Conservation (phyloP, 2,329 filamentous ascomycete species). For the Paracamarosporium sp. region DNA sequence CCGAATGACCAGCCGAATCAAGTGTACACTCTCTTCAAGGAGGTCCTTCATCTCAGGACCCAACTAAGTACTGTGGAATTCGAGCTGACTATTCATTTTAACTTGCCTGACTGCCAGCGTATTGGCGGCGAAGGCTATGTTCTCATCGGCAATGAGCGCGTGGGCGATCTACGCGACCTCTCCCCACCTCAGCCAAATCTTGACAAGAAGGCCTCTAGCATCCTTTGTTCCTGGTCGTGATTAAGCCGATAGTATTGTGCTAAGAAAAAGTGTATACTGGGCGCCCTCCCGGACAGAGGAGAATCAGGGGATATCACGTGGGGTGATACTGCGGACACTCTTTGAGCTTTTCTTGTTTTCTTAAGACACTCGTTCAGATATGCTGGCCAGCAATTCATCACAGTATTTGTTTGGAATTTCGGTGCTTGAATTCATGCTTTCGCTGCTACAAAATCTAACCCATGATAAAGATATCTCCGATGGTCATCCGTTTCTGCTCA, state of each 20-base stretch:
- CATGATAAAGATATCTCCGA: too few species aligned
- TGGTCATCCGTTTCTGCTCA: too few species aligned
- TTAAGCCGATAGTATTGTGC: neutral
- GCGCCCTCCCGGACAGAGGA: neutral
- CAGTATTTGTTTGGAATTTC: too few species aligned
- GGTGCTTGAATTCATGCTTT: too few species aligned
- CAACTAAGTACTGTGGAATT: too few species aligned
- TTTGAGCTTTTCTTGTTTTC: neutral
- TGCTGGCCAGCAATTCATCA: neutral
- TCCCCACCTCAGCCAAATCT: neutral
- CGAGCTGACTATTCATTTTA: neutral
- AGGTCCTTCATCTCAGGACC: neutral
- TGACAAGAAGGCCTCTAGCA: neutral
- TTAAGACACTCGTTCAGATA: neutral
- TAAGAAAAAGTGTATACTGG: neutral
- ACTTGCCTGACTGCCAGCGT: neutral
- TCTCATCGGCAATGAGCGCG: neutral
- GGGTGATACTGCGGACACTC: neutral
- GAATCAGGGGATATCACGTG: neutral
- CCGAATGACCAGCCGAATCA: neutral
- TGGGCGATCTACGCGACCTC: neutral
- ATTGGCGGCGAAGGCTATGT: neutral
- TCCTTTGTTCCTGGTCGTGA: neutral
- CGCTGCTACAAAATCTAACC: too few species aligned
- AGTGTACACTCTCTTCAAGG: neutral